Percentiles rank a stretch among this genome's conserved stretches.
Evolutionary conservation across 2,329 filamentous ascomycete species (phyloP).

Genomic region (Sporothrix brunneoviolacea): DNA sequence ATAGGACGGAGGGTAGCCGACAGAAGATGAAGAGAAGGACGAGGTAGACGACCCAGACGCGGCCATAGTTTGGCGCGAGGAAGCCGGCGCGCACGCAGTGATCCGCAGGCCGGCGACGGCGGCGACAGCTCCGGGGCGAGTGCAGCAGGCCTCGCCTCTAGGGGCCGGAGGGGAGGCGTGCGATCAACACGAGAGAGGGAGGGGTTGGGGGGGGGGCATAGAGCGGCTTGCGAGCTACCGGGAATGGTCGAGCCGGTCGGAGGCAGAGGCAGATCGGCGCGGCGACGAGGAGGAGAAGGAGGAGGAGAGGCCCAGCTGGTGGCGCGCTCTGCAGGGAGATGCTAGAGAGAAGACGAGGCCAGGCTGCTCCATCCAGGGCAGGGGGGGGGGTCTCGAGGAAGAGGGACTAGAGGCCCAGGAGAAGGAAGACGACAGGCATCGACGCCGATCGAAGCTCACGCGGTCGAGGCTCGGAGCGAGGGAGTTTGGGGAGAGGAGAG

Average conservation of each 20-base stretch:
- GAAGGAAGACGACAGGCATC: neutral
- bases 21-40: slow-evolving; percentile 41
- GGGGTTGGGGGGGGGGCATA: too few relatives aligned
- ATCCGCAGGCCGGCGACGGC: too few relatives aligned
- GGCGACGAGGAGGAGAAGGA: neutral
- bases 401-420: neutral
- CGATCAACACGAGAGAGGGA: too few relatives aligned
- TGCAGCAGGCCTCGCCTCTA: too few relatives aligned
- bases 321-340: neutral
- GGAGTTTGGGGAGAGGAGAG: neutral
- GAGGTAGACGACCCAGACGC: slow-evolving; percentile 37
- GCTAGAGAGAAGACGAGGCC: neutral
- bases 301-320: neutral
- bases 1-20: slow-evolving; percentile 36
- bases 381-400: neutral
- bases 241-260: neutral
- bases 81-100: neutral
- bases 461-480: neutral
- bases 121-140: neutral
- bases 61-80: slow-evolving; percentile 20
- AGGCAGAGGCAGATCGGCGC: neutral
- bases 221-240: neutral
- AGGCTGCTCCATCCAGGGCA: slow-evolving; percentile 10
- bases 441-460: neutral
- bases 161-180: too few relatives aligned